Conservation (phyloP, 192 early-diverging fungal genomes). For the Backusella australiensis region DNA sequence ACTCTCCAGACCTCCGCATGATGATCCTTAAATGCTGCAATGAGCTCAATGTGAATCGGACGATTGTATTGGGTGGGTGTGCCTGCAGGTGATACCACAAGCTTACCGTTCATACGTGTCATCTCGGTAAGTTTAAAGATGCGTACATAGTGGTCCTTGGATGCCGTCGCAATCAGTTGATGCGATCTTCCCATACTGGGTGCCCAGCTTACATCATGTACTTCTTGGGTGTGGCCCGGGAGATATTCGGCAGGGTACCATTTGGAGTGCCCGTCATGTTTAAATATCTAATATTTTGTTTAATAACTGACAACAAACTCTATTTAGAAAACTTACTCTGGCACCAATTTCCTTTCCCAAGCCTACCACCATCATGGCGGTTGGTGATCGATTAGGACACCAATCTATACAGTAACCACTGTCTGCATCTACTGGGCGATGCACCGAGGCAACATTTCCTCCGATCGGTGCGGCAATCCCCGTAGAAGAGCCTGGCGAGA, state of each 20-base stretch:
- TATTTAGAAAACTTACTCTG: slow-evolving; percentile 42
- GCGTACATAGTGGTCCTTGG: slow-evolving; percentile 71
- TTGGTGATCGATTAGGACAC: slow-evolving; percentile 78
- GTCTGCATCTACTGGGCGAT: slow-evolving; percentile 58
- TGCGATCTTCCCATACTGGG: slow-evolving; percentile 72
- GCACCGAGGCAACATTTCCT: slow-evolving; percentile 25
- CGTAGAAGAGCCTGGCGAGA: slow-evolving; percentile 13
- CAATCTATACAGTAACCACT: slow-evolving; percentile 83
- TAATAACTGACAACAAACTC: background rate
- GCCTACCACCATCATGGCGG: slow-evolving; percentile 82
- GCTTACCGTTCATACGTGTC: background rate
- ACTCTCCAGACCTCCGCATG: slow-evolving; percentile 75
- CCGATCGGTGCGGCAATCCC: background rate
- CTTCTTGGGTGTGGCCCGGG: slow-evolving; percentile 56
- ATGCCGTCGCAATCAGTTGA: slow-evolving; percentile 82
- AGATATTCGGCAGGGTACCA: slow-evolving; percentile 65
- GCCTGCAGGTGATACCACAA: slow-evolving; percentile 12
- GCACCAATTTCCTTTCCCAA: slow-evolving; percentile 79
- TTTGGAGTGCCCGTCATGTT: slow-evolving; percentile 51
- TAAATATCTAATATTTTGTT: slow-evolving; percentile 46
- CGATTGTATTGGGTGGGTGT: slow-evolving; percentile 29
- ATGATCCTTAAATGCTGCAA: slow-evolving; percentile 66
- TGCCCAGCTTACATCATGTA: slow-evolving; percentile 71
- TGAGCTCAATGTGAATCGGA: slow-evolving; percentile 50
- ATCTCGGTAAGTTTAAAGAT: slow-evolving; percentile 68